Evolutionary conservation across 108 stramenopile species (phyloP).

Genomic region (Pseudonitzschia multiseries): DNA sequence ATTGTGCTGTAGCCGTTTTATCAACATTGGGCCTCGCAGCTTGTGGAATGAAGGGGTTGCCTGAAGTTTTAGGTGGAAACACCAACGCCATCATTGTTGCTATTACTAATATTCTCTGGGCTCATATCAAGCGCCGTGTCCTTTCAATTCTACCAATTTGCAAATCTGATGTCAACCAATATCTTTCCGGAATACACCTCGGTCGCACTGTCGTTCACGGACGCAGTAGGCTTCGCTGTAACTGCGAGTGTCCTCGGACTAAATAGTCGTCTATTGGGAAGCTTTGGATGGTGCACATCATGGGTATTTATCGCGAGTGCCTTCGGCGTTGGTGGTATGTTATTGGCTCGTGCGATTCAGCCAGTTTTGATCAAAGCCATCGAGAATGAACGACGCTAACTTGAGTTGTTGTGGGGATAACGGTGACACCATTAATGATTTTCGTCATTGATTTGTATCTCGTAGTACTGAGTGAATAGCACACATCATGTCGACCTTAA

Average conservation of each 20-base stretch:
- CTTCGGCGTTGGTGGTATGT: conserved; percentile 24
- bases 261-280: conserved; percentile 22
- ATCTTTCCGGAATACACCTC: conserved; percentile 41
- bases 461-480: too few species aligned
- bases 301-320: conserved; percentile 30
- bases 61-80: background rate
- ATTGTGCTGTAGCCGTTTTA: conserved; percentile 24
- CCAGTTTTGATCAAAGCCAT: conserved; percentile 13
- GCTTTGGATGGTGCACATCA: conserved; percentile 36
- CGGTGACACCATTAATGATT: too few species aligned
- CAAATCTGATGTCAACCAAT: conserved; percentile 19
- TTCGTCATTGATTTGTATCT: too few species aligned
- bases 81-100: conserved; percentile 17
- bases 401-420: too few species aligned
- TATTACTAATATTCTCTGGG: conserved; percentile 25
- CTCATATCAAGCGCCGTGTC: conserved; percentile 34
- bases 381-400: background rate
- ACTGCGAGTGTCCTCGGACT: conserved; percentile 31
- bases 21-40: conserved; percentile 34
- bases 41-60: conserved; percentile 22
- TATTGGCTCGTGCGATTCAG: conserved; percentile 12
- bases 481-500: too few species aligned
- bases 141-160: conserved; percentile 54
- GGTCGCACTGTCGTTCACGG: conserved; percentile 39
- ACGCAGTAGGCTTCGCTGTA: conserved; percentile 41